Conservation (phyloP, 495 filamentous ascomycete species). For the Lichina pygmaea region DNA sequence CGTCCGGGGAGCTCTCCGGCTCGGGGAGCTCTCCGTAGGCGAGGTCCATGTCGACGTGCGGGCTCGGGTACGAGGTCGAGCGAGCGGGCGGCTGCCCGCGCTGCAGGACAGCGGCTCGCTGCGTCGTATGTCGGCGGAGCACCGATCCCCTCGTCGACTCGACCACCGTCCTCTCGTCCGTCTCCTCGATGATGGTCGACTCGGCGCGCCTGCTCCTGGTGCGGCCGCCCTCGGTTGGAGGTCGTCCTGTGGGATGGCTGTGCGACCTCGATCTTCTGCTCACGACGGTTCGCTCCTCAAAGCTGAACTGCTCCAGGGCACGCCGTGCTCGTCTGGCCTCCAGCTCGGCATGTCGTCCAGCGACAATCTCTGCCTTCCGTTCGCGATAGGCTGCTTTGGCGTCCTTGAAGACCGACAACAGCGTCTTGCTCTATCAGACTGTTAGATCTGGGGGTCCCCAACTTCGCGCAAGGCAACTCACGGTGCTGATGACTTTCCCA, state of each 20-base stretch:
- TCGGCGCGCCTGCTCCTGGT: neutral
- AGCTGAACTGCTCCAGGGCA: constrained; percentile 18
- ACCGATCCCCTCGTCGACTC: neutral
- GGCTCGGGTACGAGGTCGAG: constrained; percentile 18
- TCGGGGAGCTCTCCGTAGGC: constrained; percentile 42
- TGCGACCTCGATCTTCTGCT: neutral
- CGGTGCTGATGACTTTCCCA: constrained; percentile 75
- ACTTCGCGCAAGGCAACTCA: constrained; percentile 18
- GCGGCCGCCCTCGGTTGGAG: neutral
- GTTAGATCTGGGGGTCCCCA: neutral
- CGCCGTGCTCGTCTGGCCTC: constrained; percentile 24
- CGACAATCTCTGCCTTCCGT: constrained; percentile 48
- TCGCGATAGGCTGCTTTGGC: constrained; percentile 67
- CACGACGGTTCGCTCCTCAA: constrained; percentile 18
- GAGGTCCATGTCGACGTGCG: constrained; percentile 60
- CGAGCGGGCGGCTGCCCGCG: constrained; percentile 6
- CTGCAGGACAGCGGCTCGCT: constrained; percentile 7
- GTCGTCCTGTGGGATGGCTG: neutral
- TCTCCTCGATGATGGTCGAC: neutral
- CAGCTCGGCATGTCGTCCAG: constrained; percentile 29
- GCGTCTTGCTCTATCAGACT: constrained; percentile 48
- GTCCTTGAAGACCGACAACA: constrained; percentile 67
- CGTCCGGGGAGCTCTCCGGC: constrained; percentile 14
- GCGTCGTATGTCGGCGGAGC: neutral
- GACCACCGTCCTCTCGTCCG: neutral